A percentile compares a stretch with the other conserved stretches of the same genome.
Evolutionary conservation across 2,329 filamentous ascomycete species (phyloP).

Genomic region (Pestalotiopsis sp.): DNA sequence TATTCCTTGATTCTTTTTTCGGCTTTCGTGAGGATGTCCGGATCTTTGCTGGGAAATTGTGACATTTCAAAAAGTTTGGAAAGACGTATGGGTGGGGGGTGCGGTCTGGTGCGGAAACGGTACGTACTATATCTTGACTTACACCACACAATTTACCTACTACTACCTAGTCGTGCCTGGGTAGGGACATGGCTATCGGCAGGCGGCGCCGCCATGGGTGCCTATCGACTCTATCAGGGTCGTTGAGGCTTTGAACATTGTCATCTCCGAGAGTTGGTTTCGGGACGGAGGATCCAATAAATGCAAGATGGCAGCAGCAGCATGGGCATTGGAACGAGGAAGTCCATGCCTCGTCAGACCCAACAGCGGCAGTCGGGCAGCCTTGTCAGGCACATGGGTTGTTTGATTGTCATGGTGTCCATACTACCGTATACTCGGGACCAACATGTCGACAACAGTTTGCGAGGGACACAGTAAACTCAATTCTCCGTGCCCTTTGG

Average conservation of each 20-base stretch:
- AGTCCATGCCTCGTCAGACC: neutral
- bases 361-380: neutral
- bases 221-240: neutral
- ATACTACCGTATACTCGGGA: neutral
- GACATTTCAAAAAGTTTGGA: neutral
- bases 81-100: neutral
- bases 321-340: neutral
- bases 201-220: neutral
- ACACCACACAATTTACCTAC: neutral
- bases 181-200: neutral
- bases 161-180: neutral
- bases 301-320: neutral
- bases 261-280: neutral
- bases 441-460: neutral
- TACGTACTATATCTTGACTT: neutral
- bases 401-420: neutral
- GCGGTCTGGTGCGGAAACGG: neutral
- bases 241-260: neutral
- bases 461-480: too few species aligned
- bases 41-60: neutral
- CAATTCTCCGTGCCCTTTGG: too few species aligned
- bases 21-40: neutral
- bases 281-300: neutral
- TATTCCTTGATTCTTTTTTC: neutral
- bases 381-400: slow-evolving; percentile 6